These are phyloP conservation scores for Termitomyces sp. DNA, from an alignment of 768 basidiomycete species.

Conservation along the genomic window DNA sequence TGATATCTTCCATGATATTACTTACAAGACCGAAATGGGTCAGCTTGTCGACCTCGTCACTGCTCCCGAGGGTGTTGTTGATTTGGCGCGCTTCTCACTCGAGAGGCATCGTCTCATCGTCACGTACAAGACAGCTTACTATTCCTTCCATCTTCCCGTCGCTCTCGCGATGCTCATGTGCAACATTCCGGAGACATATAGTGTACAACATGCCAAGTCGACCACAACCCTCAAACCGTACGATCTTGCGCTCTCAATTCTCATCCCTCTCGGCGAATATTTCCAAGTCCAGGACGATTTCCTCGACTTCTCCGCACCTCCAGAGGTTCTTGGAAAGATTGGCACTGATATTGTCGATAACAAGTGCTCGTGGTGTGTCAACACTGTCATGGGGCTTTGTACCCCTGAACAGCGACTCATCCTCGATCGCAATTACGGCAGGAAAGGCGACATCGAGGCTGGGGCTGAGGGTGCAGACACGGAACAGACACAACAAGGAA, in stretches of 20 bases:
- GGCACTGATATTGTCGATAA: constrained; percentile 99
- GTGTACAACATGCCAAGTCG: constrained; percentile 20
- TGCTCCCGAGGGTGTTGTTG: constrained; percentile 87
- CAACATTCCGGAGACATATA: constrained; percentile 54
- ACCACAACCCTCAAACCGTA: constrained; percentile 51
- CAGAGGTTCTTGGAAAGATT: constrained; percentile 92
- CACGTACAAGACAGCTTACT: constrained; percentile 95
- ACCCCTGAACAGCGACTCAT: constrained; percentile 54
- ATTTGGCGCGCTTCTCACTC: constrained; percentile 85
- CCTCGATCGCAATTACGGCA: constrained; percentile 55
- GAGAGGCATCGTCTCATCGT: constrained; percentile 90
- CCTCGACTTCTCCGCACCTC: constrained; percentile 88
- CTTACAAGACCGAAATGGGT: constrained; percentile 94
- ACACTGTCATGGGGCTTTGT: constrained; percentile 70
- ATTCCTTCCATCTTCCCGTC: constrained; percentile 98
- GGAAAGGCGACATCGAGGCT: constrained; percentile 34
- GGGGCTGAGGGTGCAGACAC: constrained; percentile 19
- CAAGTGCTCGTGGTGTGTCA: constrained; percentile 98
- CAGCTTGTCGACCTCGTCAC: constrained; percentile 96
- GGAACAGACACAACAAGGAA: constrained; percentile 19
- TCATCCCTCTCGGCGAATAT: constrained; percentile 93
- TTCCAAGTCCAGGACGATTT: constrained; percentile 99
- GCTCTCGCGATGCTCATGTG: constrained; percentile 88
- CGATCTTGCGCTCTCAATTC: constrained; percentile 73
- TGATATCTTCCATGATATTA: constrained; percentile 88